These are phyloP conservation scores for Aspergillus proliferans DNA, from an alignment of 2,329 filamentous ascomycete genomes.

Conservation along the genomic window DNA sequence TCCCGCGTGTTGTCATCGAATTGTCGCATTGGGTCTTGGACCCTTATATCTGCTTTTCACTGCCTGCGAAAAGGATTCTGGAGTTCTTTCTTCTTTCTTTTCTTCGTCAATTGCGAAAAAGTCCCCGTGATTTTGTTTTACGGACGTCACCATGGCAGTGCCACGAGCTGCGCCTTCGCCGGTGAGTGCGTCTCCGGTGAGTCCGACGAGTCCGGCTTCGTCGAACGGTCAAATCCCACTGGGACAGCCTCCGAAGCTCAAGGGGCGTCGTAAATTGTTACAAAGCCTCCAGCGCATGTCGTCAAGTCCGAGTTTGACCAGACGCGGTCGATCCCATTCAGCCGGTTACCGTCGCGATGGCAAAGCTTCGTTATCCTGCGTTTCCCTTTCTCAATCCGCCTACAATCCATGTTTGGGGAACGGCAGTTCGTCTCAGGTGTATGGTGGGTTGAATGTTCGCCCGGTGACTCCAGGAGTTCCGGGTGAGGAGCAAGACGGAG, in stretches of 20 bases:
- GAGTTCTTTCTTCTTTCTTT: not conserved
- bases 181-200: conserved; percentile 27
- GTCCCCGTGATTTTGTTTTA: not conserved
- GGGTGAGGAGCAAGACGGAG: conserved; percentile 43
- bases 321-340: conserved; percentile 58
- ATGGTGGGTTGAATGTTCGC: conserved; percentile 51
- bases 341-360: conserved; percentile 58
- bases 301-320: conserved; percentile 67
- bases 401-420: conserved; percentile 51
- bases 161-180: conserved; percentile 27
- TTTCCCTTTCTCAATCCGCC: conserved; percentile 52
- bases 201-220: conserved; percentile 30
- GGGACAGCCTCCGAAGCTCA: conserved; percentile 52
- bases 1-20: conserved; percentile 7
- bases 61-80: not conserved
- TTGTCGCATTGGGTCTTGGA: not conserved
- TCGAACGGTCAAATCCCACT: conserved; percentile 30
- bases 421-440: conserved; percentile 52
- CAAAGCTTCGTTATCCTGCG: conserved; percentile 61
- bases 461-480: conserved; percentile 47
- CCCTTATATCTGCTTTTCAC: not conserved
- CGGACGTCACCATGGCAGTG: conserved; percentile 23
- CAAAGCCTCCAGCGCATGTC: conserved; percentile 73
- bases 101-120: not conserved
- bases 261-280: conserved; percentile 63